Percentiles rank a stretch among this genome's conserved stretches.
Evolutionary conservation across 1,284 basidiomycete species (phyloP).

Genomic region (Vanrija pseudolonga): DNA sequence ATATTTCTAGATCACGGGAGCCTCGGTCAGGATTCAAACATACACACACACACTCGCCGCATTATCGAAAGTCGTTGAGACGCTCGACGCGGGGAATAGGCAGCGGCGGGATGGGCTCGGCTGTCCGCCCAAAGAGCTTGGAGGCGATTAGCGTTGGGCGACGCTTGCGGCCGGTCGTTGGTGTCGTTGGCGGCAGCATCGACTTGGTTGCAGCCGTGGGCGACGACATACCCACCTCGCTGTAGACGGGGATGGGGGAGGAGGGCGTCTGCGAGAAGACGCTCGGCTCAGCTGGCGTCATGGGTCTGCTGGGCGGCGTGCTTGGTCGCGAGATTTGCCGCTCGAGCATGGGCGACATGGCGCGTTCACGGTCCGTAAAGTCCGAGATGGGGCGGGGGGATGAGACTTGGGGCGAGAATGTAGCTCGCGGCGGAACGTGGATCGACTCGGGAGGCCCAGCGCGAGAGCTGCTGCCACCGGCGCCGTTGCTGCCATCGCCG

Average conservation of each 20-base stretch:
- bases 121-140: not conserved
- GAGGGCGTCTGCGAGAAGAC: not conserved
- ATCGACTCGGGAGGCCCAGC: too few relatives aligned
- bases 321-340: not conserved
- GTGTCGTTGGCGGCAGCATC: too few relatives aligned
- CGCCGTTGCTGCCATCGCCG: too few relatives aligned
- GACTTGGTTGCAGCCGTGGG: not conserved
- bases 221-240: too few relatives aligned
- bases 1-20: not conserved
- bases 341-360: too few relatives aligned
- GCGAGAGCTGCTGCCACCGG: too few relatives aligned
- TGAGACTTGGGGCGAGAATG: too few relatives aligned
- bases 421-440: too few relatives aligned
- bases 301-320: not conserved
- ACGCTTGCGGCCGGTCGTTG: slow-evolving; percentile 4
- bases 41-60: not conserved
- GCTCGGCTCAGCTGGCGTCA: not conserved
- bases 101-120: slow-evolving; percentile 8
- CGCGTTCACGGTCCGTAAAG: too few relatives aligned
- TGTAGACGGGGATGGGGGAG: not conserved
- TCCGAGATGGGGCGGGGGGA: too few relatives aligned
- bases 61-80: slow-evolving; percentile 3
- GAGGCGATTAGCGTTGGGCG: slow-evolving; percentile 9
- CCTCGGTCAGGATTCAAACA: too few relatives aligned
- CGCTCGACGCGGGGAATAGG: slow-evolving; percentile 7